Evolutionary conservation across 2,329 filamentous ascomycete genomes (phyloP).

Genomic region (Hortaea sp.): DNA sequence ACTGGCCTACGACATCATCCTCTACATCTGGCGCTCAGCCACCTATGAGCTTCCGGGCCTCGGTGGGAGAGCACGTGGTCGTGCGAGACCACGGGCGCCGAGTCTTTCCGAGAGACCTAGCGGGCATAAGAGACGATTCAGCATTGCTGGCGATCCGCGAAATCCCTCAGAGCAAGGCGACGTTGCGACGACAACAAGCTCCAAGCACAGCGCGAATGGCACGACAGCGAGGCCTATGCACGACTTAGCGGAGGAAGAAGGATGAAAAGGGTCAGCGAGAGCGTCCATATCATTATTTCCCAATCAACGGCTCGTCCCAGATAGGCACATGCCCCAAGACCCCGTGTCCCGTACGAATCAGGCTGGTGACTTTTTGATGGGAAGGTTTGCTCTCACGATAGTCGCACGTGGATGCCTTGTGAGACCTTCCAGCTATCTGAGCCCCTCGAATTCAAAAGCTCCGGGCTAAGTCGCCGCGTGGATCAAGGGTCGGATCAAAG

Average conservation of each 20-base stretch:
- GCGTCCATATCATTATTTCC: background rate
- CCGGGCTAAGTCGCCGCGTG: too few relatives aligned
- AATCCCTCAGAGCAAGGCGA: slow-evolving; percentile 10
- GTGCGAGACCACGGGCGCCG: slow-evolving; percentile 50
- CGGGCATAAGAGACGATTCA: slow-evolving; percentile 37
- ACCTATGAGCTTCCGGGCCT: slow-evolving; percentile 50
- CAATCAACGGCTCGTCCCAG: too few relatives aligned
- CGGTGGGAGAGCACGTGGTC: slow-evolving; percentile 51
- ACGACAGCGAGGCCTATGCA: background rate
- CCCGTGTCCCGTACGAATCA: too few relatives aligned
- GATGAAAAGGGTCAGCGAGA: background rate
- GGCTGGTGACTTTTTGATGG: background rate
- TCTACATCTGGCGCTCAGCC: slow-evolving; percentile 50
- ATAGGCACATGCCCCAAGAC: too few relatives aligned
- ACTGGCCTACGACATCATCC: slow-evolving; percentile 52
- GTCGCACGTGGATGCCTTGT: background rate
- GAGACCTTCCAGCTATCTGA: background rate
- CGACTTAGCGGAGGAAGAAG: background rate
- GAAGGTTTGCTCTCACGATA: background rate
- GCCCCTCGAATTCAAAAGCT: too few relatives aligned
- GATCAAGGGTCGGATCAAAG: too few relatives aligned
- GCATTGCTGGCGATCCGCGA: slow-evolving; percentile 23
- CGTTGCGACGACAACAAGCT: slow-evolving; percentile 14
- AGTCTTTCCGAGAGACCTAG: slow-evolving; percentile 49
- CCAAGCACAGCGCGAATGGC: slow-evolving; percentile 11